phyloP scores from a whole-genome alignment of 768 basidiomycete genomes.

The Tulasnella sp. region DNA sequence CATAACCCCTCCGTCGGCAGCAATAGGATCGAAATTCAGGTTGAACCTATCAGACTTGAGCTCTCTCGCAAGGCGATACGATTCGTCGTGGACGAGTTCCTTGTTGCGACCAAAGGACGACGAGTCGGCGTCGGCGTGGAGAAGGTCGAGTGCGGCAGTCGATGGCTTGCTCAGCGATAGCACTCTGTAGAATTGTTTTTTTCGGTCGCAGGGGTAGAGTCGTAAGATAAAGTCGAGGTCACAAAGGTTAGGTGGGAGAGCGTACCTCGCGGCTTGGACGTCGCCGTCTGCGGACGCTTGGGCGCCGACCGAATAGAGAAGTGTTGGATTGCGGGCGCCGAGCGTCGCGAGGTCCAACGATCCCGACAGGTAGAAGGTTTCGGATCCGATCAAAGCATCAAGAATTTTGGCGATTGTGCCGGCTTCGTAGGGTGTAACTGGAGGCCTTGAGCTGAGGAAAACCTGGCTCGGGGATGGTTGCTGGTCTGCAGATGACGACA shows the following conservation, averaged over 20 bases:
- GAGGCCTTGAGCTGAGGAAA: background rate
- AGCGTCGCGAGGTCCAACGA: background rate
- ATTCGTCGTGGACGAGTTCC: background rate
- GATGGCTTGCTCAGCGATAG: background rate
- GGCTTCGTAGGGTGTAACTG: background rate
- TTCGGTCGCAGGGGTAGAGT: no score
- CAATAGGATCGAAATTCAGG: constrained; percentile 6
- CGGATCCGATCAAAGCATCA: background rate
- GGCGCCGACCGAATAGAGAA: background rate
- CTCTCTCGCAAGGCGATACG: constrained; percentile 6
- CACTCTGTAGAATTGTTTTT: background rate
- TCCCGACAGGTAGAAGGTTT: background rate
- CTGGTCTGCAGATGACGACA: background rate
- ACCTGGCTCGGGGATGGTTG: background rate
- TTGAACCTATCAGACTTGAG: background rate
- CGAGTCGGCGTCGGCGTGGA: background rate
- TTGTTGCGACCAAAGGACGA: background rate
- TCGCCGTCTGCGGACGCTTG: background rate
- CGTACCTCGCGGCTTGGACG: background rate
- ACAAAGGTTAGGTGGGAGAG: no score
- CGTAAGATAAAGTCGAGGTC: no score
- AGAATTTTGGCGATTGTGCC: background rate
- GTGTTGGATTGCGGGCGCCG: background rate
- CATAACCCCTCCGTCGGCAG: background rate
- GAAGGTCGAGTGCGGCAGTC: background rate